A percentile compares a stretch with the other conserved stretches of the same genome.
These are phyloP conservation scores for Kodamaea jinghongensis DNA, from an alignment of 805 yeast species.

Conservation along the genomic window DNA sequence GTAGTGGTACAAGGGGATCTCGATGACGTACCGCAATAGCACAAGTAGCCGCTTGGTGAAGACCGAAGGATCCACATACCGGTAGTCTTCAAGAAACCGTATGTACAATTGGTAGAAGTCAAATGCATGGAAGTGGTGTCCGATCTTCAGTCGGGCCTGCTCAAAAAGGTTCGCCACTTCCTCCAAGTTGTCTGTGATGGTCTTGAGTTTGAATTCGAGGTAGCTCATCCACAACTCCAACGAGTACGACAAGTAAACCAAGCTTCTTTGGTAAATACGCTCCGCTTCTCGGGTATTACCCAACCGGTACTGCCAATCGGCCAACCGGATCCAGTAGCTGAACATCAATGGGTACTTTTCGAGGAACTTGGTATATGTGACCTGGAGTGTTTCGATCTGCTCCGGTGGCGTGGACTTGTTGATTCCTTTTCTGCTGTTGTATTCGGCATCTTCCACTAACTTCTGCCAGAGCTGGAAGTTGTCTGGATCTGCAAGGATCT, in stretches of 20 bases:
- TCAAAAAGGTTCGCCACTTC: conserved; percentile 41
- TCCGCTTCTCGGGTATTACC: conserved; percentile 40
- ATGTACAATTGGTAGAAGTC: conserved; percentile 53
- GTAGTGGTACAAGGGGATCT: conserved; percentile 56
- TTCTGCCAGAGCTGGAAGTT: conserved; percentile 37
- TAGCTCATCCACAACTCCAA: conserved; percentile 51
- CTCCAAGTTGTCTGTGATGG: conserved; percentile 25
- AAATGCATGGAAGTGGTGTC: conserved; percentile 49
- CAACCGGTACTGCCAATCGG: conserved; percentile 44
- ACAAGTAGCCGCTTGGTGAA: conserved; percentile 35
- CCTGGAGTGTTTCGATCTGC: conserved; percentile 32
- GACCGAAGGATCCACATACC: conserved; percentile 15
- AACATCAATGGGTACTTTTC: conserved; percentile 48
- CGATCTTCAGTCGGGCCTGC: conserved; percentile 46
- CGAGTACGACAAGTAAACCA: conserved; percentile 42
- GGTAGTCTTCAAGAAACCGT: conserved; percentile 36
- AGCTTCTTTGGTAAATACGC: conserved; percentile 12
- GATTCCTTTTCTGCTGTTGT: conserved; percentile 25
- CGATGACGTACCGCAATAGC: conserved; percentile 48
- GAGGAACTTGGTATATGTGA: conserved; percentile 43
- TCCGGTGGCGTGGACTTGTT: conserved; percentile 31
- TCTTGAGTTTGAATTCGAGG: conserved; percentile 39
- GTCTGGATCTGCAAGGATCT: conserved; percentile 34
- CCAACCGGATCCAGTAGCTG: conserved; percentile 59
- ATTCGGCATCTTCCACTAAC: conserved; percentile 30